Percentiles rank a stretch among this genome's conserved stretches.
These are phyloP conservation scores for Acanthamoeba lenticulata DNA, from an alignment of 208 protist genomes.

Conservation along the genomic window DNA sequence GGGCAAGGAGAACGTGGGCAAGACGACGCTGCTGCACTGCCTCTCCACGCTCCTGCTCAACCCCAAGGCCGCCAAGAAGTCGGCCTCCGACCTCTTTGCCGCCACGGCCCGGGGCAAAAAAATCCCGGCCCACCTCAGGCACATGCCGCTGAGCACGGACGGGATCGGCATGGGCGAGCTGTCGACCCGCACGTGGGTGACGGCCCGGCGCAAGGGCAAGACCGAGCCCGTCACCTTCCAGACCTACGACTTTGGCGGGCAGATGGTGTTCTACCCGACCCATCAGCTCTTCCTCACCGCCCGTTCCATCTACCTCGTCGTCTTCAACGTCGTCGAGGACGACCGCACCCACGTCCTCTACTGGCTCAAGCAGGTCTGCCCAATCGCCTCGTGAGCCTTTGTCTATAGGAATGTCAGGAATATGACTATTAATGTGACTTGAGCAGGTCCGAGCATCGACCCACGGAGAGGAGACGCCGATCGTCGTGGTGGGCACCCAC, in stretches of 20 bases:
- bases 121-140: not conserved
- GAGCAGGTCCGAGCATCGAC: constrained; percentile 32
- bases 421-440: too few species aligned
- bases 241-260: constrained; percentile 65
- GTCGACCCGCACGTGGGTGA: not conserved
- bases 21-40: constrained; percentile 16
- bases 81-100: not conserved
- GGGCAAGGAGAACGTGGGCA: constrained; percentile 61
- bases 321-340: constrained; percentile 71
- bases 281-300: constrained; percentile 64
- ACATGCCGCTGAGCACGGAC: constrained; percentile 1
- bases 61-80: constrained; percentile 3
- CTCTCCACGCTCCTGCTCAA: not conserved
- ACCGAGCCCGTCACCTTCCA: constrained; percentile 4
- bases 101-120: not conserved
- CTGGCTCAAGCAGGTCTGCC: constrained; percentile 71
- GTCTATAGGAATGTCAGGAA: not conserved
- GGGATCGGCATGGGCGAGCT: constrained; percentile 12
- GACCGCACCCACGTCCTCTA: constrained; percentile 70
- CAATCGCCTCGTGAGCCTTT: not conserved
- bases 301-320: constrained; percentile 63
- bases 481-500: constrained; percentile 36
- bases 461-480: not conserved
- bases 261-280: constrained; percentile 59
- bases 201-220: not conserved